Percentiles rank a stretch among this genome's conserved stretches.
Evolutionary conservation across 164 flowering plant genomes (phyloP).

Genomic region (Platanus orientalis): DNA sequence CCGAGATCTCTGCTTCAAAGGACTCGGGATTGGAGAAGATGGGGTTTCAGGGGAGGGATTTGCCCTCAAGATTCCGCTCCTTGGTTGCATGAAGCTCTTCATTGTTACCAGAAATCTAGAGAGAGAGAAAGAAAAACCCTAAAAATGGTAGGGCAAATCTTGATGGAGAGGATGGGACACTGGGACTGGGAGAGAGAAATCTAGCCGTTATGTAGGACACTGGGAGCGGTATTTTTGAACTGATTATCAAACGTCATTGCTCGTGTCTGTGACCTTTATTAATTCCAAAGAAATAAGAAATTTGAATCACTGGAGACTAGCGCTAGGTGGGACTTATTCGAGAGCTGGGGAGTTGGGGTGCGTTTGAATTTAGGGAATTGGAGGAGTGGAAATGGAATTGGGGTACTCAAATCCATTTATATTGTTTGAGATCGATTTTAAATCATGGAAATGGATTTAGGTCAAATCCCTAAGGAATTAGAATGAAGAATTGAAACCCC

Average conservation of each 20-base stretch:
- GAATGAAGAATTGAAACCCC: too few species aligned
- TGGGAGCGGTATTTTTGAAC: conserved; percentile 10
- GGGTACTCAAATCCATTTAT: too few species aligned
- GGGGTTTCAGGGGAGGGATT: conserved; percentile 19
- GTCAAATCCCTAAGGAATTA: too few species aligned
- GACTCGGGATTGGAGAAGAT: conserved; percentile 31
- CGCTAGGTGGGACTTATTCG: too few species aligned
- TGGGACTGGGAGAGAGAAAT: conserved; percentile 3
- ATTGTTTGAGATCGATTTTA: too few species aligned
- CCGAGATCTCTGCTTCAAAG: conserved; percentile 35
- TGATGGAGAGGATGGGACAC: neutral
- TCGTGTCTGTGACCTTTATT: too few species aligned
- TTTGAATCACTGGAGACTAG: too few species aligned
- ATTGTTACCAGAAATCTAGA: conserved; percentile 16
- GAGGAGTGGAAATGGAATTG: too few species aligned
- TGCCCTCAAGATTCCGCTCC: conserved; percentile 43
- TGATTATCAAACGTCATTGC: neutral
- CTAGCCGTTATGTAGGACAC: conserved; percentile 16
- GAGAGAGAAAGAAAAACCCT: conserved; percentile 16
- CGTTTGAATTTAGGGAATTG: too few species aligned
- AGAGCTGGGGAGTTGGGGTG: too few species aligned
- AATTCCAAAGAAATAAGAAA: too few species aligned
- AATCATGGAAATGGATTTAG: too few species aligned
- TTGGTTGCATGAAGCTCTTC: conserved; percentile 64
- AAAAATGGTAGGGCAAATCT: neutral